phyloP scores from a whole-genome alignment of 495 filamentous ascomycete species.

The Annulohypoxylon maeteangense region DNA sequence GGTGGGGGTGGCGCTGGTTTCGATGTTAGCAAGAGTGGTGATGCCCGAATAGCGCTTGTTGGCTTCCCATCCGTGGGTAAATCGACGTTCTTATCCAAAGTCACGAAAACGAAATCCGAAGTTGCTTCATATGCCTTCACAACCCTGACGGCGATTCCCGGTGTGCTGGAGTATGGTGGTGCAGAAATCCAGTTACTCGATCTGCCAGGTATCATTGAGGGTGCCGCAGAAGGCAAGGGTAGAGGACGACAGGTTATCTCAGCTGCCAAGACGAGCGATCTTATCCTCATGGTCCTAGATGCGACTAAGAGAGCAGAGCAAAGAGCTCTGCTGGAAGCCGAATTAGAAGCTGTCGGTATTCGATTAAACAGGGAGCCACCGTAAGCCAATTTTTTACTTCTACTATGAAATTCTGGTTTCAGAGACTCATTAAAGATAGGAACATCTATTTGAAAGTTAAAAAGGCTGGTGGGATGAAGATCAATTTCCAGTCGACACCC shows the following conservation, averaged over 20 bases:
- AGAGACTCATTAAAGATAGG: constrained; percentile 55
- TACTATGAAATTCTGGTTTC: neutral
- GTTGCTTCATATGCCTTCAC: constrained; percentile 98
- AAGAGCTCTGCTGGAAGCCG: constrained; percentile 85
- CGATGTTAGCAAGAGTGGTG: constrained; percentile 96
- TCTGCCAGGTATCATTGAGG: constrained; percentile 98
- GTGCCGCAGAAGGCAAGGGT: constrained; percentile 95
- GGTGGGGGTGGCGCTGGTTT: constrained; percentile 82
- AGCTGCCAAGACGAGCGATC: constrained; percentile 98
- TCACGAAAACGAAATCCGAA: constrained; percentile 98
- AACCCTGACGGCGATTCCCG: constrained; percentile 96
- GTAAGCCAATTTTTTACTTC: constrained; percentile 65
- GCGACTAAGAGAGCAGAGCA: constrained; percentile 98
- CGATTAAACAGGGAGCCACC: constrained; percentile 91
- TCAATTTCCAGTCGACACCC: constrained; percentile 89
- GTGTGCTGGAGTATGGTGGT: constrained; percentile 97
- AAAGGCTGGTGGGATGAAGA: constrained; percentile 98
- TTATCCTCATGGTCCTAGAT: constrained; percentile 97
- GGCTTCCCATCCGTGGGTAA: constrained; percentile 99
- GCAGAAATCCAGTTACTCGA: constrained; percentile 99
- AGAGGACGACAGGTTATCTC: constrained; percentile 97
- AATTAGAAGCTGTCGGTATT: constrained; percentile 97
- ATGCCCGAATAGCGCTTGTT: constrained; percentile 96
- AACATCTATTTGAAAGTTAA: constrained; percentile 99
- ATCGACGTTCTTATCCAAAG: constrained; percentile 98